phyloP scores from a whole-genome alignment of 192 early-diverging fungal genomes.

The Backusella psychrophila region DNA sequence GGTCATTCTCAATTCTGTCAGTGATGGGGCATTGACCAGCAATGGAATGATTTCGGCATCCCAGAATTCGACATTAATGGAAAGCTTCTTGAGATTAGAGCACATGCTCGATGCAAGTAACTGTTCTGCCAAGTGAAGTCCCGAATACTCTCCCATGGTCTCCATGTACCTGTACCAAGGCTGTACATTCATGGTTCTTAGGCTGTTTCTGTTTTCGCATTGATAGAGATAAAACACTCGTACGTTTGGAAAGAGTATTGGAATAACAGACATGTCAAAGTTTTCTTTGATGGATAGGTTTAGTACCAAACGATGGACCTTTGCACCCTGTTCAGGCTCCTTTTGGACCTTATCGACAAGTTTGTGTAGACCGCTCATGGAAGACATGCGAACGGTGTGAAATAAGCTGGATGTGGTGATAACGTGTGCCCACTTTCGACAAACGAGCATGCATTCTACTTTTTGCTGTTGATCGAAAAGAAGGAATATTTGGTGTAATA shows the following conservation, averaged over 20 bases:
- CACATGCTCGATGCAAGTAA: neutral
- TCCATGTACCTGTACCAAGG: neutral
- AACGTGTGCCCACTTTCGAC: neutral
- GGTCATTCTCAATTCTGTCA: neutral
- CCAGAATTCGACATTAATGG: neutral
- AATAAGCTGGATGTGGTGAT: neutral
- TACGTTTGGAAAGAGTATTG: neutral
- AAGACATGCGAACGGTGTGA: neutral
- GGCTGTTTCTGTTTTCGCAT: neutral
- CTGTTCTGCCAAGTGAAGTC: neutral
- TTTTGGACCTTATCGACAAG: neutral
- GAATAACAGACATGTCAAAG: neutral
- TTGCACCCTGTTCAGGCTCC: neutral
- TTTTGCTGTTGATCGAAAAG: neutral
- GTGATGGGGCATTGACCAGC: neutral
- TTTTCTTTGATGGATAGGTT: neutral
- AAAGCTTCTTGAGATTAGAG: neutral
- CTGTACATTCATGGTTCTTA: neutral
- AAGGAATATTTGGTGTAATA: neutral
- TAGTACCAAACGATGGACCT: neutral
- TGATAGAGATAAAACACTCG: neutral
- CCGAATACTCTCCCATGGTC: neutral
- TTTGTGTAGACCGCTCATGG: neutral
- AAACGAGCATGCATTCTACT: neutral
- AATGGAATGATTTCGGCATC: slow-evolving; percentile 2